Percentiles rank a stretch among this genome's conserved stretches.
Conservation (phyloP, 169 alveolate genomes). For the Eimeria nieschulzi region DNA sequence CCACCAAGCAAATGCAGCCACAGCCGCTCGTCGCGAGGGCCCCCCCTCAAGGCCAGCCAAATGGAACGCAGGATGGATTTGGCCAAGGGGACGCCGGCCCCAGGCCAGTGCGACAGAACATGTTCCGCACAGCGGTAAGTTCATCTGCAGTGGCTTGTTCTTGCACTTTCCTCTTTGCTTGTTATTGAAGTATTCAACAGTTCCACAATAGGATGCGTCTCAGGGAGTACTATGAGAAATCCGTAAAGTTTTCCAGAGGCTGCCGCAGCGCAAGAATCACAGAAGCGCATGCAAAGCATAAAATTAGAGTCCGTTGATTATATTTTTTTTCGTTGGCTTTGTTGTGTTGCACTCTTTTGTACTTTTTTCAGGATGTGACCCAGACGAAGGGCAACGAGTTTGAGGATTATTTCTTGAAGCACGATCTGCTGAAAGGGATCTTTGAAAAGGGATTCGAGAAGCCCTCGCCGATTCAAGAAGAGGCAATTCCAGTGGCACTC, state of each 20-base stretch:
- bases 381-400: constrained; percentile 98
- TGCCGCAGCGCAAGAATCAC: too few relatives aligned
- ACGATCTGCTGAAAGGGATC: constrained; percentile 96
- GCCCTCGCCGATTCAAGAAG: constrained; percentile 99
- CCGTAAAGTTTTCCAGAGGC: background rate
- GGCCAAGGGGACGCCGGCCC: constrained; percentile 61
- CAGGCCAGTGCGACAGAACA: constrained; percentile 61
- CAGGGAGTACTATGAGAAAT: too few relatives aligned
- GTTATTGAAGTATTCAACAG: too few relatives aligned
- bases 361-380: constrained; percentile 92
- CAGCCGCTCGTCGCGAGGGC: constrained; percentile 31
- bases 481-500: constrained; percentile 97
- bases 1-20: constrained; percentile 56
- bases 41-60: constrained; percentile 16
- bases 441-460: constrained; percentile 98
- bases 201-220: too few relatives aligned
- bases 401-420: constrained; percentile 95
- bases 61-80: constrained; percentile 40
- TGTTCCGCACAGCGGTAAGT: constrained; percentile 72
- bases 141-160: background rate
- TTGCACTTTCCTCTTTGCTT: too few relatives aligned
- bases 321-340: too few relatives aligned
- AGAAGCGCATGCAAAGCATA: too few relatives aligned
- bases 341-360: background rate
- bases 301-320: too few relatives aligned